Conservation (phyloP, 805 yeast genomes). For the Lipomyces anomalus region DNA sequence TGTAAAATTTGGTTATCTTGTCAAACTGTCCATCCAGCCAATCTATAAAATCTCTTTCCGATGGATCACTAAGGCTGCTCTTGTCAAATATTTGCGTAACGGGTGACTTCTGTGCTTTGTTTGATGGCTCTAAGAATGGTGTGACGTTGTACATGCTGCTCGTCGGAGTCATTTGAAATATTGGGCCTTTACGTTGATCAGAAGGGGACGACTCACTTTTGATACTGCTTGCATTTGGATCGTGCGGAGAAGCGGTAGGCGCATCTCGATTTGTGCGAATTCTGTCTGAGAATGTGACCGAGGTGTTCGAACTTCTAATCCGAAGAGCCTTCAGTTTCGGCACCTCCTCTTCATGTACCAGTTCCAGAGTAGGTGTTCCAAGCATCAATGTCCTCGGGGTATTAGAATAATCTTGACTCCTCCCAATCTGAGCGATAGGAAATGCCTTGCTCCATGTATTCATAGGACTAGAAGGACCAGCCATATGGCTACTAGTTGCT, state of each 20-base stretch:
- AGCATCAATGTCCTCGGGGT: slow-evolving; percentile 8
- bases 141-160: slow-evolving; percentile 3
- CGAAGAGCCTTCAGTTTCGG: background rate
- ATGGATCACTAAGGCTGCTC: slow-evolving; percentile 22
- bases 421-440: background rate
- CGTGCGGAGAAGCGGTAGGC: background rate
- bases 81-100: background rate
- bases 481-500: no score
- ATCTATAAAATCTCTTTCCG: slow-evolving; percentile 45
- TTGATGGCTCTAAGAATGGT: background rate
- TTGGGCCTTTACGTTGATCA: background rate
- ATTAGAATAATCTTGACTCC: background rate
- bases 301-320: background rate
- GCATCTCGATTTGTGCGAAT: no score
- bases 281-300: background rate
- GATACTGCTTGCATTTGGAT: background rate
- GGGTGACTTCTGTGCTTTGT: background rate
- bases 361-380: slow-evolving; percentile 17
- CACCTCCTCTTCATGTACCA: background rate
- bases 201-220: background rate
- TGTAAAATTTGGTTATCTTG: slow-evolving; percentile 59
- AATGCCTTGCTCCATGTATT: background rate
- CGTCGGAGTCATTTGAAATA: slow-evolving; percentile 1
- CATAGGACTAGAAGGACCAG: slow-evolving; percentile 16
- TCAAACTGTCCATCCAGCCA: slow-evolving; percentile 63